A percentile compares a stretch with the other conserved stretches of the same genome.
These are phyloP conservation scores for Spiraea crenata DNA, from an alignment of 331 rosid genomes.

Conservation along the genomic window DNA sequence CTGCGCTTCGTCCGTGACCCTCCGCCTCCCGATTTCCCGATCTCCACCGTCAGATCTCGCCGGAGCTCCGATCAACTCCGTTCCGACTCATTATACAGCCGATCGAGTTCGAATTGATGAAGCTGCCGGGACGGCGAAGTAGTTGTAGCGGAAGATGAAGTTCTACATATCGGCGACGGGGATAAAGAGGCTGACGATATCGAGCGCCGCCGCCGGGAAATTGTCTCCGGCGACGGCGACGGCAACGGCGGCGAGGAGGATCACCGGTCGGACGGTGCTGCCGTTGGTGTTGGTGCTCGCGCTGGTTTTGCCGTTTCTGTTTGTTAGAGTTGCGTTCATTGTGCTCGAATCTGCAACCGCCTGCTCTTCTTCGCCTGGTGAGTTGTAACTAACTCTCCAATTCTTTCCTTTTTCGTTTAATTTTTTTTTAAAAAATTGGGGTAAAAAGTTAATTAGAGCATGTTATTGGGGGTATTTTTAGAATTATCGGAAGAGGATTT, in stretches of 20 bases:
- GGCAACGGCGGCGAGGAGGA: constrained; percentile 48
- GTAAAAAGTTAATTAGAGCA: background rate
- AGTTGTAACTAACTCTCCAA: background rate
- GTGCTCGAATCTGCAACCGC: constrained; percentile 73
- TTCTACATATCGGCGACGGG: constrained; percentile 76
- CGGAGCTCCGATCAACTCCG: background rate
- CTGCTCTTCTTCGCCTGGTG: constrained; percentile 68
- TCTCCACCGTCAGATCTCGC: constrained; percentile 40
- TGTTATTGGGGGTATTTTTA: background rate
- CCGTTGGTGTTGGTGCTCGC: constrained; percentile 56
- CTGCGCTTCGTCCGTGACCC: background rate
- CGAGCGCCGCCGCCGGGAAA: constrained; percentile 52
- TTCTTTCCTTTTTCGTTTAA: background rate
- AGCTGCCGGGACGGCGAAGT: background rate
- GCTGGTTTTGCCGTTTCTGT: constrained; percentile 61
- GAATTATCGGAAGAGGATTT: background rate
- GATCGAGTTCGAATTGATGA: constrained; percentile 34
- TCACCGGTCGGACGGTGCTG: constrained; percentile 45
- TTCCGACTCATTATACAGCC: too few relatives aligned
- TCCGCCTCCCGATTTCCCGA: background rate
- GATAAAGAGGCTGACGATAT: constrained; percentile 60
- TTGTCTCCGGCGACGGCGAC: constrained; percentile 36
- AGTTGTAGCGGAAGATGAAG: constrained; percentile 47
- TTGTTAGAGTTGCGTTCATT: constrained; percentile 63
- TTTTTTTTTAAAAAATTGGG: background rate